Percentiles rank a stretch among this genome's conserved stretches.
Conservation (phyloP, 345 rosid genomes). For the Hirschfeldia incana region DNA sequence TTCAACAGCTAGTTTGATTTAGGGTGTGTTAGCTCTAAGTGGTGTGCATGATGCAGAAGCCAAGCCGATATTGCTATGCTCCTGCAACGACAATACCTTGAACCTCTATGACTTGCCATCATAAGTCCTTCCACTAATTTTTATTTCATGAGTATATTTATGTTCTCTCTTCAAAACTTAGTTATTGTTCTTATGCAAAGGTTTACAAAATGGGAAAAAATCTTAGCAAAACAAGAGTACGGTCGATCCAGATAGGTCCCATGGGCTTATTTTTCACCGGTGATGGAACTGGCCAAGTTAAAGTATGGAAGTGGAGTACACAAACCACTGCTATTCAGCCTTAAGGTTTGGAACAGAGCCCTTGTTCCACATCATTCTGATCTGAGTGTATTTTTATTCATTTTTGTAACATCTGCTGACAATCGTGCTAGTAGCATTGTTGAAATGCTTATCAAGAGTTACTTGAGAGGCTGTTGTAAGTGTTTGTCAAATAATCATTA, state of each 20-base stretch:
- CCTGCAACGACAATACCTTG: constrained; percentile 72
- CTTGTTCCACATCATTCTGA: neutral
- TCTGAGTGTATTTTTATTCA: neutral
- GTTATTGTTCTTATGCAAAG: too few species aligned
- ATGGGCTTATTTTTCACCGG: constrained; percentile 78
- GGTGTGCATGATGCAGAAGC: constrained; percentile 82
- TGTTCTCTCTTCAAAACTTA: too few species aligned
- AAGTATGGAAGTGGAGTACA: constrained; percentile 79
- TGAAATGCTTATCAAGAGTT: neutral
- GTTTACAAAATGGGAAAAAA: too few species aligned
- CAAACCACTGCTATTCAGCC: constrained; percentile 41
- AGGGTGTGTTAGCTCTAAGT: constrained; percentile 75
- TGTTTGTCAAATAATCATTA: neutral
- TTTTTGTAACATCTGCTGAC: neutral
- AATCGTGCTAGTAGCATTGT: neutral
- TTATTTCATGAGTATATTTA: too few species aligned
- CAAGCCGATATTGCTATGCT: constrained; percentile 77
- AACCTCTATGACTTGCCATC: constrained; percentile 15
- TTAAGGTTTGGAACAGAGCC: constrained; percentile 10
- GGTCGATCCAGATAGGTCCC: too few species aligned
- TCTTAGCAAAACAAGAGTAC: too few species aligned
- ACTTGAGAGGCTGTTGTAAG: neutral
- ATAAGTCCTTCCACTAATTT: neutral
- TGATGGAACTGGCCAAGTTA: constrained; percentile 86
- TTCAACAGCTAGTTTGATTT: neutral